Conservation (phyloP, 1,139 yeast genomes). For the Arxiozyma bovina region DNA sequence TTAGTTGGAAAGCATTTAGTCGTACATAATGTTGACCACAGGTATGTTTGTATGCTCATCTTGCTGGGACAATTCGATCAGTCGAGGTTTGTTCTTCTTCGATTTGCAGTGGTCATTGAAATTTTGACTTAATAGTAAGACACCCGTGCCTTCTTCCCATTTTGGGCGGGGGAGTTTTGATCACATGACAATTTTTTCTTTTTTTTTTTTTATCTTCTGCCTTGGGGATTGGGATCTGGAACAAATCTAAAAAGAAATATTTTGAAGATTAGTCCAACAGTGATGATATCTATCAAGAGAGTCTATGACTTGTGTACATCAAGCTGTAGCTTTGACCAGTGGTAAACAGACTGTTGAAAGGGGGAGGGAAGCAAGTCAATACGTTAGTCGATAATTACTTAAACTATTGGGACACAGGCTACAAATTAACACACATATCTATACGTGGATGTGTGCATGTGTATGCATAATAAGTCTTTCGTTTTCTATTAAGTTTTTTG, state of each 20-base stretch:
- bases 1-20: too few relatives aligned
- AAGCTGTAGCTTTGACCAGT: background rate
- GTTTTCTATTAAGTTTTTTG: too few relatives aligned
- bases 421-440: background rate
- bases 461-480: background rate
- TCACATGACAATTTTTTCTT: too few relatives aligned
- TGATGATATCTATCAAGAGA: background rate
- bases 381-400: background rate
- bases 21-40: too few relatives aligned
- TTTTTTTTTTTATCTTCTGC: too few relatives aligned
- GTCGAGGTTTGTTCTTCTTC: background rate
- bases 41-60: too few relatives aligned
- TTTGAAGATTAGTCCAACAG: background rate
- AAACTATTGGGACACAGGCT: background rate
- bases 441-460: background rate
- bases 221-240: background rate
- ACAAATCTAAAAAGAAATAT: background rate
- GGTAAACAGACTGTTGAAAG: background rate
- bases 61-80: background rate
- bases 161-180: background rate
- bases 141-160: background rate
- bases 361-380: background rate
- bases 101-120: background rate
- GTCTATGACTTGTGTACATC: too few relatives aligned
- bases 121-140: too few relatives aligned